These are phyloP conservation scores for Raphanus sativus DNA, from an alignment of 345 rosid genomes.

Conservation along the genomic window DNA sequence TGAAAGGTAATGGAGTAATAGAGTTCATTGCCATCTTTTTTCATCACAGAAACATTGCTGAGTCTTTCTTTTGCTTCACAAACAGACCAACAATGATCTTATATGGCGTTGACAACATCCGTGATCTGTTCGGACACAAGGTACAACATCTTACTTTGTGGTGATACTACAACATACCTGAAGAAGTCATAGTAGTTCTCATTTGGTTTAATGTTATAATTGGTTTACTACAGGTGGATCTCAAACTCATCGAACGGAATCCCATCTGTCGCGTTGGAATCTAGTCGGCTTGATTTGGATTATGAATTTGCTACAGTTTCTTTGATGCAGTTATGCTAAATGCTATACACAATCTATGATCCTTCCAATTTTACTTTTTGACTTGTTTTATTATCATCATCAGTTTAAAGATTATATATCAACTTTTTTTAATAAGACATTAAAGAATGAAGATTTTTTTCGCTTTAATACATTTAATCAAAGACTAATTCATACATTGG, in stretches of 20 bases:
- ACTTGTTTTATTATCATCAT: not conserved
- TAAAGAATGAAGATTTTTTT: not conserved
- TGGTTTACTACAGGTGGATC: conserved; percentile 68
- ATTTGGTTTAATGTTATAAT: not conserved
- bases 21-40: not conserved
- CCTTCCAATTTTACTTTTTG: not conserved
- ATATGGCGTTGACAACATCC: conserved; percentile 70
- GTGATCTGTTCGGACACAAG: conserved; percentile 97
- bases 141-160: conserved; percentile 39
- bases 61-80: conserved; percentile 5
- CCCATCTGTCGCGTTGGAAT: conserved; percentile 73
- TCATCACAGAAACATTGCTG: not conserved
- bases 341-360: not conserved
- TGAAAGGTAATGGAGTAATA: conserved; percentile 61
- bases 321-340: not conserved
- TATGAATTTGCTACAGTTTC: not conserved
- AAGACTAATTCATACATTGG: not conserved
- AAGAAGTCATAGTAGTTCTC: not conserved
- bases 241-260: conserved; percentile 75
- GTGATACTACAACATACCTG: not conserved
- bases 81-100: conserved; percentile 94
- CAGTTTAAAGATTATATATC: not conserved
- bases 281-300: conserved; percentile 23
- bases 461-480: not conserved
- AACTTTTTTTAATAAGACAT: not conserved